Conservation (phyloP, 331 rosid genomes). For the Phaseolus coccineus region DNA sequence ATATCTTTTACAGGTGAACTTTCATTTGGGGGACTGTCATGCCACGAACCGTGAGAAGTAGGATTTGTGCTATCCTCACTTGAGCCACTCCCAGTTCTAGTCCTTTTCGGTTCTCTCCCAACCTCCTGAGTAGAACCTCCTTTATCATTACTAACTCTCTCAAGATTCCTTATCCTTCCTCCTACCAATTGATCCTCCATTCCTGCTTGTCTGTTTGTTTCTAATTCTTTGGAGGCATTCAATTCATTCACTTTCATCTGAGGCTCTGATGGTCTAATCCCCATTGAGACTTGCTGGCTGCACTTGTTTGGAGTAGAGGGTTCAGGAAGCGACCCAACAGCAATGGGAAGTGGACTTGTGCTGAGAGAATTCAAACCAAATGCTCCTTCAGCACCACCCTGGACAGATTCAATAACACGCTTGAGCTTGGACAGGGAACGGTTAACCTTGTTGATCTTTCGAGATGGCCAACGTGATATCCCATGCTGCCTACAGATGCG, state of each 20-base stretch:
- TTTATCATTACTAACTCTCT: slow-evolving; percentile 52
- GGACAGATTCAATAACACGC: slow-evolving; percentile 91
- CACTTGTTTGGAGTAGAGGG: slow-evolving; percentile 57
- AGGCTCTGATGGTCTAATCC: slow-evolving; percentile 51
- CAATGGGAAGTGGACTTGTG: slow-evolving; percentile 61
- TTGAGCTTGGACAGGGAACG: slow-evolving; percentile 91
- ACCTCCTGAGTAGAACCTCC: slow-evolving; percentile 39
- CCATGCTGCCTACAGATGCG: slow-evolving; percentile 99
- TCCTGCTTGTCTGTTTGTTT: slow-evolving; percentile 48
- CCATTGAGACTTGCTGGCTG: slow-evolving; percentile 49
- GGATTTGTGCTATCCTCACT: slow-evolving; percentile 79
- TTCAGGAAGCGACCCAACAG: slow-evolving; percentile 59
- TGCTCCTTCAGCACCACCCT: slow-evolving; percentile 89
- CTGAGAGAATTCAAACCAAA: slow-evolving; percentile 72
- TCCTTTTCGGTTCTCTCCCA: slow-evolving; percentile 51
- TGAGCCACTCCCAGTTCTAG: slow-evolving; percentile 66
- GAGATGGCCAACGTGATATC: slow-evolving; percentile 99
- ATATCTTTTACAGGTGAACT: slow-evolving; percentile 52
- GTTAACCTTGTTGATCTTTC: slow-evolving; percentile 95
- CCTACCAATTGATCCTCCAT: slow-evolving; percentile 56
- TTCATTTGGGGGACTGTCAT: slow-evolving; percentile 72
- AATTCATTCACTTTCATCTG: slow-evolving; percentile 60
- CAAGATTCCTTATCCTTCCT: slow-evolving; percentile 49
- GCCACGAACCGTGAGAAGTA: slow-evolving; percentile 82
- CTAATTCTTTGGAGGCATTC: slow-evolving; percentile 48